Percentiles rank a stretch among this genome's conserved stretches.
Conservation (phyloP, 2,329 filamentous ascomycete genomes). For the Bimuria novae-zelandiae region DNA sequence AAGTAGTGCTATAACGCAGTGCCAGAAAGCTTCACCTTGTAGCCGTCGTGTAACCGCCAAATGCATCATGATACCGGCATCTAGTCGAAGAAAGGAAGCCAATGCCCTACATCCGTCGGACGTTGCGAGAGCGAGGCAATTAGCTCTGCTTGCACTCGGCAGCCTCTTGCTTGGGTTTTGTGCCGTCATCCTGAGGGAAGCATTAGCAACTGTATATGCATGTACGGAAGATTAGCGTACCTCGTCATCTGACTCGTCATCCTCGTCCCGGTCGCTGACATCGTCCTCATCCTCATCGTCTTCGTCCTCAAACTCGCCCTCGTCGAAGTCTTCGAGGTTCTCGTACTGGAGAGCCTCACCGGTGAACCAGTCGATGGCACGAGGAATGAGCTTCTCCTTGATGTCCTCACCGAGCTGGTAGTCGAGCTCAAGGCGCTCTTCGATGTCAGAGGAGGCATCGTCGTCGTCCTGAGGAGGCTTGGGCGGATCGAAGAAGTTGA, state of each 20-base stretch:
- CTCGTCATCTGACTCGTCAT: constrained; percentile 56
- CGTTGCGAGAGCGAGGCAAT: constrained; percentile 19
- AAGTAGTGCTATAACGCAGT: neutral
- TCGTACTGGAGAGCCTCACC: constrained; percentile 97
- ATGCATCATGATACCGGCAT: constrained; percentile 36
- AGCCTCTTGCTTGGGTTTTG: constrained; percentile 52
- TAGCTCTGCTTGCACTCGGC: constrained; percentile 53
- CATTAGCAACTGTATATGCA: constrained; percentile 19
- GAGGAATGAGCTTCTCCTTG: constrained; percentile 99
- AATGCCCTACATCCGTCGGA: constrained; percentile 26
- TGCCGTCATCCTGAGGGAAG: constrained; percentile 42
- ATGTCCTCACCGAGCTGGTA: constrained; percentile 99
- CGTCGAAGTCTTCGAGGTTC: constrained; percentile 84
- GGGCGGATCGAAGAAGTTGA: constrained; percentile 97
- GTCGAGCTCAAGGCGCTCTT: constrained; percentile 96
- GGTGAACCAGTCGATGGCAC: constrained; percentile 99
- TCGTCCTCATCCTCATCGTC: constrained; percentile 93
- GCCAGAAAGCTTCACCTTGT: constrained; percentile 17
- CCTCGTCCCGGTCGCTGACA: constrained; percentile 77
- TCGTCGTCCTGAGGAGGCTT: constrained; percentile 81
- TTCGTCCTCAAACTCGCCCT: constrained; percentile 84
- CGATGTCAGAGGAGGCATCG: constrained; percentile 84
- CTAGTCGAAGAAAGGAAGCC: constrained; percentile 35
- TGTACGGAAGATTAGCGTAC: constrained; percentile 25
- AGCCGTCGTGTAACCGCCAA: constrained; percentile 24